Evolutionary conservation across 306 rosid genomes (phyloP).

Genomic region (Corylus heterophylla): DNA sequence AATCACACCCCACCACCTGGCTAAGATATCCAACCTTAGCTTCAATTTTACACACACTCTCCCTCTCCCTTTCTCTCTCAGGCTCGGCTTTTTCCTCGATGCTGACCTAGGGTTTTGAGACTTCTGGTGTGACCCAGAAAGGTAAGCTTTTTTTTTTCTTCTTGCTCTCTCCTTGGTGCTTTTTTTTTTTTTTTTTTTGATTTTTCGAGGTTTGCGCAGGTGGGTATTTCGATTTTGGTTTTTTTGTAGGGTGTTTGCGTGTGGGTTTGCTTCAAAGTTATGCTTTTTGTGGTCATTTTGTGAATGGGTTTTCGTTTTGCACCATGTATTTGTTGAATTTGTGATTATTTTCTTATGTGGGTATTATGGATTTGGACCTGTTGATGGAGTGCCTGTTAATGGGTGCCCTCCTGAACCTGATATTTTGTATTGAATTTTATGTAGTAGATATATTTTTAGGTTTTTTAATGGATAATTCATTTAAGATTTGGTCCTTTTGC

Average conservation of each 20-base stretch:
- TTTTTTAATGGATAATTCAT: background rate
- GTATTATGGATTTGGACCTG: background rate
- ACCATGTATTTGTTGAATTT: background rate
- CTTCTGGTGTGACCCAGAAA: slow-evolving; percentile 3
- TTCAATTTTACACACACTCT: background rate
- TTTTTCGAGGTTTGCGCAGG: background rate
- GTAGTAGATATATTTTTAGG: background rate
- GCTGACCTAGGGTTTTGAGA: background rate
- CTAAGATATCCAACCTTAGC: slow-evolving; percentile 1
- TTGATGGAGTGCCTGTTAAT: background rate
- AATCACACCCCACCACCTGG: slow-evolving; percentile 12
- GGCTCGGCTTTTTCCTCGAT: background rate
- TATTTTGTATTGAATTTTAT: background rate
- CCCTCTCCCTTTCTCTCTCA: background rate
- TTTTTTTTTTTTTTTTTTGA: background rate
- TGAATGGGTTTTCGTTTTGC: background rate
- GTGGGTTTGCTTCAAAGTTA: background rate
- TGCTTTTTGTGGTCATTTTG: background rate
- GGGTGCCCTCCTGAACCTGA: background rate
- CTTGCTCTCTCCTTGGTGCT: background rate
- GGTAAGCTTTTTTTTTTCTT: slow-evolving; percentile 5
- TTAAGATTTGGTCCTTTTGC: background rate
- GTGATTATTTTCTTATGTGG: background rate
- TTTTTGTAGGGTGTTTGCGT: background rate
- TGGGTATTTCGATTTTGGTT: slow-evolving; percentile 2